Base-by-base conservation (phyloP, 1,284 basidiomycete species). In the Naganishia albida region DNA sequence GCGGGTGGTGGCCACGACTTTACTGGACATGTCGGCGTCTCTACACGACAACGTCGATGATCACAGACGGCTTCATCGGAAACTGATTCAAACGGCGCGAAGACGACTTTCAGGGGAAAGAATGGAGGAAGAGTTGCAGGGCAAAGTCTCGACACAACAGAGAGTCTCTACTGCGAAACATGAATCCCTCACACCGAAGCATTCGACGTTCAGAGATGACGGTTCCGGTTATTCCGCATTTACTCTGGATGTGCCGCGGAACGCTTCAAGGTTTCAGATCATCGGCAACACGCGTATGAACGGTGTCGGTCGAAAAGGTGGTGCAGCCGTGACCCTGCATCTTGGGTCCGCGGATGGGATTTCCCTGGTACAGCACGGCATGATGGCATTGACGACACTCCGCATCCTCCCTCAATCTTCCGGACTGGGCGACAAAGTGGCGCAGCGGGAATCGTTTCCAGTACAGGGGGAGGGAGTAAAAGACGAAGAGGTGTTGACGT, bases 1-100 rank as follows among this genome's bases (percentile, higher is more conserved):
- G 34, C 90, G 88, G 86, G 85, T 87, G 40, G 82, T 98, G 16
- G 95, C 94, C 1, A 82, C 89, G 50, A 85, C 86, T 7, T 84
- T 88, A 12, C 80, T 97, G 6, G 87, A 91, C 68, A 82, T 92
- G 53, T 59, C 57, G 25, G 57, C 56, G 16, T 30, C 49, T 7
- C n/a, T 51, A 2, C 18, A 42, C 15, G n/a, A 55, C 18, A 28
- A 25, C n/a, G 10, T 7, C 12, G 18, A 2, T 16, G 50, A 28
- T 25, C 16, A 3, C n/a, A 15, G 15, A 7, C n/a, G 20, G 13
- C 13, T 46, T 4, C 51, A 55, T 2, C 25, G 34, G 46, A 20
- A 59, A 26, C 8, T 65, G 26, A 30, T 39, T 4, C 20, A 44
- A 39, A 34, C 48, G 23, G 39, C 50, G 20, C 54, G 63, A 44